Percentiles rank a stretch among this genome's conserved stretches.
phyloP scores from a whole-genome alignment of 257 asterid genomes.

The Penstemon eatonii region DNA sequence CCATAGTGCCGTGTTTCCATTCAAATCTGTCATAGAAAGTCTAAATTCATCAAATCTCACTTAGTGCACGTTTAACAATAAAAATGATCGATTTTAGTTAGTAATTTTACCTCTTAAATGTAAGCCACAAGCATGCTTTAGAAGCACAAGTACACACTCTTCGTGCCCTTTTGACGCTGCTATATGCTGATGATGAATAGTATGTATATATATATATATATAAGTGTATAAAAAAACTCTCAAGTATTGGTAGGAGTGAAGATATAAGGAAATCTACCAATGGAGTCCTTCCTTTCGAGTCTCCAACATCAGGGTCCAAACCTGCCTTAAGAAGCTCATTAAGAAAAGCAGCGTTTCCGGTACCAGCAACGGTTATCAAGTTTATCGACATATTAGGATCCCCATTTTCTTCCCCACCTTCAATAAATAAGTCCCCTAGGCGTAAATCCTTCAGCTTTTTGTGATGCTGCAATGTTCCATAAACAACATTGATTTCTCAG shows the following conservation, averaged over 20 bases:
- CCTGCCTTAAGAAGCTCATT: constrained; percentile 87
- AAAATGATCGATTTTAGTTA: not conserved
- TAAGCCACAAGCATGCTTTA: constrained; percentile 76
- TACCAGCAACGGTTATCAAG: constrained; percentile 70
- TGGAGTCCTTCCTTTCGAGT: constrained; percentile 72
- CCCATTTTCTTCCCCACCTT: constrained; percentile 54
- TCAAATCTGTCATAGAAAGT: constrained; percentile 42
- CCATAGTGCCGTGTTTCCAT: constrained; percentile 88
- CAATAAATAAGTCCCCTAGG: constrained; percentile 60
- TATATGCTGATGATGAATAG: constrained; percentile 56
- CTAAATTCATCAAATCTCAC: not conserved
- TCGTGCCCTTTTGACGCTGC: constrained; percentile 86
- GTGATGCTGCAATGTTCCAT: constrained; percentile 57
- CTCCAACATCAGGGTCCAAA: constrained; percentile 83
- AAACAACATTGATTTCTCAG: too few species aligned
- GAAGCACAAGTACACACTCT: constrained; percentile 83
- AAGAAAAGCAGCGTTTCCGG: constrained; percentile 88
- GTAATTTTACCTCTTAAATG: constrained; percentile 59
- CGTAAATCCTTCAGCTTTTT: constrained; percentile 64
- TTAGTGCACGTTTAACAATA: not conserved
- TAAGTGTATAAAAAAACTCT: not conserved
- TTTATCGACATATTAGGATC: constrained; percentile 64
- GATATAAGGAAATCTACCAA: constrained; percentile 46
- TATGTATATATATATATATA: not conserved
- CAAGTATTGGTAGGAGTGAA: not conserved